Evolutionary conservation across 2,329 filamentous ascomycete genomes (phyloP), one percentile per base, ranked within the genome.

Genomic region (Tolypocladium ovalisporum): DNA sequence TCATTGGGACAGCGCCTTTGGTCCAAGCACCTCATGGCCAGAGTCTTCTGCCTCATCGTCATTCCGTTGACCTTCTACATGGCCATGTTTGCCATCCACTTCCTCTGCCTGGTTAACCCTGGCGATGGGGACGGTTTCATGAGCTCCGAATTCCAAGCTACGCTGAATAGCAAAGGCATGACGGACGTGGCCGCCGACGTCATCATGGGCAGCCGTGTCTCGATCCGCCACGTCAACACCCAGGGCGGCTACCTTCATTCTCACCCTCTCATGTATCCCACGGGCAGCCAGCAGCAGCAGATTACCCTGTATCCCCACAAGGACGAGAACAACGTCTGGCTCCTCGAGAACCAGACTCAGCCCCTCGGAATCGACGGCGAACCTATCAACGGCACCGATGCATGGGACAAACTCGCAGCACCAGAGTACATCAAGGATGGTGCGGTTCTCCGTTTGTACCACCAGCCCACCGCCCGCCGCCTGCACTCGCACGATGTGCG

Each of bases 61-160:
- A 89, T 99, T 63, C 94, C 94, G 8, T 64, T 88, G 32, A 85
- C 84, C 39, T 96, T 99, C 75, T 99, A 99, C 77, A 87, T 97
- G 79, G 87, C 84, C 67, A 96, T 97, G 89, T 99, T 99, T 68
- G 92, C 84, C 56, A 95, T 99, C 66, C 94, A 99, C 78, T 99
- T 99, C 75, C 65, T 92, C 64, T 95, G 90, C 78, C 82, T 99
- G 47, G 83, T 87, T 59, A 99, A 99, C 75, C 94, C 94, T 34
- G 94, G 94, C 59, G 94, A 99, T 55, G 94, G 94, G 56, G 94
- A 99, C 73, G 94, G 94, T 57, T 99, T 99, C 79, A 99, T 99
- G 94, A 97, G 92, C 69, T 96, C 93, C 57, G 94, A 99, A 70
- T 99, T 99, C 79, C 94, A 99, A 76, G 89, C 94, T 36, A 97